These are phyloP conservation scores for Exophiala sideris DNA, from an alignment of 2,329 filamentous ascomycete genomes.

Conservation along the genomic window DNA sequence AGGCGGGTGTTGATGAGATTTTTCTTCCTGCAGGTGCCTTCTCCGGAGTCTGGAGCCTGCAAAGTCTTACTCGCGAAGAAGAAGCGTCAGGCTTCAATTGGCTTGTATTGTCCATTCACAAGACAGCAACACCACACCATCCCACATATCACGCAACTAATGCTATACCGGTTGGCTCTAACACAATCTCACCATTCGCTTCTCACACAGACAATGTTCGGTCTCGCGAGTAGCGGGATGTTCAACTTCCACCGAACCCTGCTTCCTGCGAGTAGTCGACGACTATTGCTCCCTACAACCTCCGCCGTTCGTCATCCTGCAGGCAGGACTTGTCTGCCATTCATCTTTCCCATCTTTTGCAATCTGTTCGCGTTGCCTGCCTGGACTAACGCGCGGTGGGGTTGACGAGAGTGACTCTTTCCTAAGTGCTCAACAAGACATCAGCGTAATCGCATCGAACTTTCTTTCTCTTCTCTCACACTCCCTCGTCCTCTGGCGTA, in stretches of 20 bases:
- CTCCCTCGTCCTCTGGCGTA: background rate
- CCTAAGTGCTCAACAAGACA: conserved; percentile 12
- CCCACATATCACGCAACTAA: conserved; percentile 24
- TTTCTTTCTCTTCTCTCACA: conserved; percentile 7
- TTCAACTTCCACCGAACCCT: conserved; percentile 1
- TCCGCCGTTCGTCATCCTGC: conserved; percentile 18
- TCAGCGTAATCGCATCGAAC: conserved; percentile 11
- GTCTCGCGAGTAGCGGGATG: background rate
- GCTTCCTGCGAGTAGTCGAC: background rate
- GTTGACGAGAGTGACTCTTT: conserved; percentile 16
- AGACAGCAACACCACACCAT: conserved; percentile 9
- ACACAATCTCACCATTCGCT: background rate
- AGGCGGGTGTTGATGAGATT: conserved; percentile 4
- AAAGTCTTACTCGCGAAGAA: background rate
- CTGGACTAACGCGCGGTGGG: conserved; percentile 15
- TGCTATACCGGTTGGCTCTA: conserved; percentile 4
- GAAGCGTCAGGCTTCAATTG: conserved; percentile 21
- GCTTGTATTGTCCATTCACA: conserved; percentile 21
- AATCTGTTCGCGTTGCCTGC: conserved; percentile 14
- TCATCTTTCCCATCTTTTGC: background rate
- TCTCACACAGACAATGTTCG: background rate
- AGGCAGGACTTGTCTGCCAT: conserved; percentile 2
- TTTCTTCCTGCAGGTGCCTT: conserved; percentile 9
- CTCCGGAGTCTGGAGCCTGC: background rate
- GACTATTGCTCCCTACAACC: conserved; percentile 5